phyloP scores from a whole-genome alignment of 108 stramenopile genomes.

The Skeletonema marinoi region DNA sequence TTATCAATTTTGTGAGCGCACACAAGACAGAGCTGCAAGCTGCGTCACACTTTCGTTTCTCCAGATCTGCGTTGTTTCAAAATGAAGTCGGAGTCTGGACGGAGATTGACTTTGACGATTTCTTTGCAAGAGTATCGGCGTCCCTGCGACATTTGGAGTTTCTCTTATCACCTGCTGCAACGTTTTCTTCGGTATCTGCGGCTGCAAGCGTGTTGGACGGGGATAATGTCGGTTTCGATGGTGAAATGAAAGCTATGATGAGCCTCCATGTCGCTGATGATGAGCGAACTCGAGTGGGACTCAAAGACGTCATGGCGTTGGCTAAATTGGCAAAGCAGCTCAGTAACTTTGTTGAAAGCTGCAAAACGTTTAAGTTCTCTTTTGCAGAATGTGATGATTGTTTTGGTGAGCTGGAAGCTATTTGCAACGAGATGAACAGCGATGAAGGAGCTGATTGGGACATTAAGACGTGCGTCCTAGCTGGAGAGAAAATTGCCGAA shows the following conservation, averaged over 20 bases:
- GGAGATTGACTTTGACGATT: constrained; percentile 10
- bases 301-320: background rate
- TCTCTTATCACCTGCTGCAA: constrained; percentile 19
- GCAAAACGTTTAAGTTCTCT: constrained; percentile 10
- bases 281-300: background rate
- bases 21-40: constrained; percentile 9
- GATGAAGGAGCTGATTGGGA: constrained; percentile 3
- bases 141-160: constrained; percentile 3
- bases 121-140: background rate
- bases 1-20: background rate
- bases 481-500: background rate
- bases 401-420: constrained; percentile 6
- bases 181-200: background rate
- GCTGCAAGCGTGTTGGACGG: constrained; percentile 5
- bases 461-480: background rate
- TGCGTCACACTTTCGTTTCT: constrained; percentile 1
- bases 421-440: background rate
- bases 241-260: constrained; percentile 2
- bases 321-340: background rate
- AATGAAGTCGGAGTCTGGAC: constrained; percentile 8
- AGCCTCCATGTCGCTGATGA: background rate
- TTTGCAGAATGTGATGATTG: constrained; percentile 4
- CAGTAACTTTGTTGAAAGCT: background rate
- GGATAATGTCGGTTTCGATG: background rate
- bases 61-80: constrained; percentile 21